Evolutionary conservation across 1,139 yeast species (phyloP).

Genomic region (Suhomyces kunorum): DNA sequence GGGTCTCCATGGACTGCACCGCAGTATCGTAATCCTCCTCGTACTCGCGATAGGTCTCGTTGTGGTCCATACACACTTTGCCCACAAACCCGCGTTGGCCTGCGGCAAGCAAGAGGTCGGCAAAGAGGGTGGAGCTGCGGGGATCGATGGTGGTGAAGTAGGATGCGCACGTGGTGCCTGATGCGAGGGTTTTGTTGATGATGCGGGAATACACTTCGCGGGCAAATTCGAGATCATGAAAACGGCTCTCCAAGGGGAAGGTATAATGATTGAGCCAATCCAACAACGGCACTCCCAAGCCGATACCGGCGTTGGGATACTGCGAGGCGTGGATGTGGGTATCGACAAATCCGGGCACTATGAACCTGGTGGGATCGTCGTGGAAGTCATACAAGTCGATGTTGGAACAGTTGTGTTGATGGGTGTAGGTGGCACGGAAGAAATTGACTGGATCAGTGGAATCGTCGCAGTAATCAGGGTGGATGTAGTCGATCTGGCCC

Average conservation of each 20-base stretch:
- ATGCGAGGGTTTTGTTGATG: conserved; percentile 61
- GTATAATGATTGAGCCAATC: conserved; percentile 90
- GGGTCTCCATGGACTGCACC: conserved; percentile 53
- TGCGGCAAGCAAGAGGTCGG: conserved; percentile 59
- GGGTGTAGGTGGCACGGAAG: conserved; percentile 5
- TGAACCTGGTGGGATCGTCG: conserved; percentile 48
- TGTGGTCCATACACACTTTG: conserved; percentile 83
- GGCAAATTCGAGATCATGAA: conserved; percentile 50
- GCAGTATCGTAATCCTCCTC: conserved; percentile 65
- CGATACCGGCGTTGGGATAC: conserved; percentile 90
- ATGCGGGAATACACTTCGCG: conserved; percentile 61
- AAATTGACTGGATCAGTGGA: conserved; percentile 10
- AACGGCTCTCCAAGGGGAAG: conserved; percentile 74
- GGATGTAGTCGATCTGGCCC: conserved; percentile 37
- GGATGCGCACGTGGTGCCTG: conserved; percentile 91
- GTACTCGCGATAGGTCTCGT: conserved; percentile 65
- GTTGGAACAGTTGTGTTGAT: conserved; percentile 8
- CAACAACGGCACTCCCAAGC: conserved; percentile 78
- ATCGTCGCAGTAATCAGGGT: conserved; percentile 17
- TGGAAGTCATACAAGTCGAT: conserved; percentile 33
- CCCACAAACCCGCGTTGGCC: conserved; percentile 94
- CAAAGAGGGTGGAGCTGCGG: conserved; percentile 71
- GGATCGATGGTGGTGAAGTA: conserved; percentile 89
- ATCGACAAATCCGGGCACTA: conserved; percentile 91
- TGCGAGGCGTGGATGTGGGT: conserved; percentile 98